phyloP scores from a whole-genome alignment of 768 basidiomycete species.

The Leccinum boreale region DNA sequence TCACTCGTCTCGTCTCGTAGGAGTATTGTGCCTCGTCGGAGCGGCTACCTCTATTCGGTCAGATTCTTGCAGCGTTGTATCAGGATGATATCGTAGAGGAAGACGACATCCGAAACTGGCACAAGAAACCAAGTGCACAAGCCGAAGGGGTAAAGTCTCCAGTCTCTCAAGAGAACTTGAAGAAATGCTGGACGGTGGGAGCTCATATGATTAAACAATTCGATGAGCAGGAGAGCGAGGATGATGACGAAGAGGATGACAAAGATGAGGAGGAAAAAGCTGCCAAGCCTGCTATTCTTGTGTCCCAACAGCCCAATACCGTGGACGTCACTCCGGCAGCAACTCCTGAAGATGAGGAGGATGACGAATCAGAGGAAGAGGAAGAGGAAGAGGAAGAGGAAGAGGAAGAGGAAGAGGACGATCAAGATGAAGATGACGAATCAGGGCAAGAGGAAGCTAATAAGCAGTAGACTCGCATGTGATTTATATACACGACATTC shows the following conservation, averaged over 20 bases:
- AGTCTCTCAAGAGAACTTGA: slow-evolving; percentile 49
- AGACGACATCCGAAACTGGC: slow-evolving; percentile 88
- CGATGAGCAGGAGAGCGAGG: slow-evolving; percentile 67
- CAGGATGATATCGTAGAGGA: slow-evolving; percentile 91
- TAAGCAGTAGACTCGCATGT: slow-evolving; percentile 8
- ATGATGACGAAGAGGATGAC: slow-evolving; percentile 19
- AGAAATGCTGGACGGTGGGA: slow-evolving; percentile 68
- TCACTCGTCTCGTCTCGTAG: slow-evolving; percentile 35
- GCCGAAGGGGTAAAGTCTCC: slow-evolving; percentile 46
- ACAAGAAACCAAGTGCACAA: slow-evolving; percentile 52
- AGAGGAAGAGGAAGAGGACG: slow-evolving; percentile 16
- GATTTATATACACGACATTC: slow-evolving; percentile 4
- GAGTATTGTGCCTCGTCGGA: slow-evolving; percentile 61
- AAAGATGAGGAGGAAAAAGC: slow-evolving; percentile 14
- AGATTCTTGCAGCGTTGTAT: slow-evolving; percentile 83
- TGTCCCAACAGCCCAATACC: background rate
- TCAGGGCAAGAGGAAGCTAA: slow-evolving; percentile 16
- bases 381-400: background rate
- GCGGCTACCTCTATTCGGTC: slow-evolving; percentile 73
- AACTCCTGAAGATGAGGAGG: slow-evolving; percentile 2
- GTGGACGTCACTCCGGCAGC: background rate
- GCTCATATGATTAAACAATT: slow-evolving; percentile 78
- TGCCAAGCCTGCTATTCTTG: background rate
- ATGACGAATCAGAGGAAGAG: slow-evolving; percentile 7
- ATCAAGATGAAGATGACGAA: background rate